These are phyloP conservation scores for Tulasnella sp. DNA, from an alignment of 768 basidiomycete species.

Conservation along the genomic window DNA sequence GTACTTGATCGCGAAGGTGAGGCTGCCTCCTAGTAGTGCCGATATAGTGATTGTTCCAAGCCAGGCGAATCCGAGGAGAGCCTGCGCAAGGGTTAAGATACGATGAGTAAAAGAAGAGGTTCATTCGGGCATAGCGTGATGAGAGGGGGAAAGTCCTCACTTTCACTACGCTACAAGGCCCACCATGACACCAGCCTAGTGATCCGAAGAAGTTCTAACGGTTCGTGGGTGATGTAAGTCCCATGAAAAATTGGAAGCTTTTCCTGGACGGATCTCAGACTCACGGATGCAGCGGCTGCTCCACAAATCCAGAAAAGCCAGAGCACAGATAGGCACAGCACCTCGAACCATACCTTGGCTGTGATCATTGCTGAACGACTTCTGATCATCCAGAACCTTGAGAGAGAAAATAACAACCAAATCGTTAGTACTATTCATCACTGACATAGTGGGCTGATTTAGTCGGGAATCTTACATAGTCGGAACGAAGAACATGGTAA, in stretches of 20 bases:
- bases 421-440: neutral
- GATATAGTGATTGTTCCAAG: conserved; percentile 4
- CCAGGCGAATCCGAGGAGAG: conserved; percentile 11
- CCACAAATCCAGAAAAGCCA: conserved; percentile 13
- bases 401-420: neutral
- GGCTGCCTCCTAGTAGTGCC: neutral
- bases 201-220: neutral
- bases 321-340: conserved; percentile 1
- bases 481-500: conserved; percentile 7
- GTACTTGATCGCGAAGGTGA: conserved; percentile 6
- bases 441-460: too few relatives aligned
- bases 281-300: conserved; percentile 8
- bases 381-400: conserved; percentile 1
- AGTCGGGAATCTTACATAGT: neutral
- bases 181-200: conserved; percentile 1
- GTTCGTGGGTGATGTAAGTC: neutral
- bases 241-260: neutral
- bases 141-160: neutral
- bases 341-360: conserved; percentile 4
- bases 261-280: neutral
- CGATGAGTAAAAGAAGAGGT: neutral
- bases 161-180: neutral
- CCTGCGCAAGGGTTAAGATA: neutral
- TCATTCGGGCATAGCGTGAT: neutral
- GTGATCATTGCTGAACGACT: neutral